A percentile compares a stretch with the other conserved stretches of the same genome.
phyloP scores from a whole-genome alignment of 2,329 filamentous ascomycete species.

The Fusarium sp. region DNA sequence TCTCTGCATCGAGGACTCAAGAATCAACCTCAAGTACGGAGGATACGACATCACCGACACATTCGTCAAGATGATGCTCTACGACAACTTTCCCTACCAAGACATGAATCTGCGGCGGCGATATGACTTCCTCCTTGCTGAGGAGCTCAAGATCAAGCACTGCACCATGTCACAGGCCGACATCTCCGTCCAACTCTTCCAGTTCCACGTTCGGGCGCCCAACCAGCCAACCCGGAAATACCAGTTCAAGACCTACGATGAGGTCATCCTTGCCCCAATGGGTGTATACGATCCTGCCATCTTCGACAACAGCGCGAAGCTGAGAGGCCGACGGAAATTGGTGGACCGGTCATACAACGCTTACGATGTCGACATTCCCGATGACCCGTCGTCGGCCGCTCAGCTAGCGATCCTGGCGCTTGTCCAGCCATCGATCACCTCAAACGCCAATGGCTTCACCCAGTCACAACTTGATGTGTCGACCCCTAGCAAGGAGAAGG shows the following conservation, averaged over 20 bases:
- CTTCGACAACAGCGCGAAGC: conserved; percentile 85
- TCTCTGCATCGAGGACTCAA: conserved; percentile 92
- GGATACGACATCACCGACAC: conserved; percentile 93
- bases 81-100: conserved; percentile 93
- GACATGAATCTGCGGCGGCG: conserved; percentile 92
- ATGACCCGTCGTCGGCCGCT: conserved; percentile 88
- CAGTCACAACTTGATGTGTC: conserved; percentile 61
- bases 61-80: conserved; percentile 98
- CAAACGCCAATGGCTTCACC: conserved; percentile 57
- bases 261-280: conserved; percentile 93
- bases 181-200: conserved; percentile 87
- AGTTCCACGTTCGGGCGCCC: conserved; percentile 90
- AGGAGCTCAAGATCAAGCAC: conserved; percentile 94
- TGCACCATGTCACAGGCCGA: conserved; percentile 92
- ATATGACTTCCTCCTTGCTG: conserved; percentile 92
- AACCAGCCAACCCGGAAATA: conserved; percentile 94
- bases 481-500: conserved; percentile 71
- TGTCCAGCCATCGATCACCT: conserved; percentile 69
- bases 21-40: conserved; percentile 94
- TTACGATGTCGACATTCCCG: conserved; percentile 87
- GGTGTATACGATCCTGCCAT: conserved; percentile 91
- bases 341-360: conserved; percentile 91
- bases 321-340: conserved; percentile 81
- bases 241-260: conserved; percentile 96
- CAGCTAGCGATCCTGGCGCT: conserved; percentile 76